These are phyloP conservation scores for Backusella macrospora DNA, from an alignment of 192 early-diverging fungal species.

Conservation along the genomic window DNA sequence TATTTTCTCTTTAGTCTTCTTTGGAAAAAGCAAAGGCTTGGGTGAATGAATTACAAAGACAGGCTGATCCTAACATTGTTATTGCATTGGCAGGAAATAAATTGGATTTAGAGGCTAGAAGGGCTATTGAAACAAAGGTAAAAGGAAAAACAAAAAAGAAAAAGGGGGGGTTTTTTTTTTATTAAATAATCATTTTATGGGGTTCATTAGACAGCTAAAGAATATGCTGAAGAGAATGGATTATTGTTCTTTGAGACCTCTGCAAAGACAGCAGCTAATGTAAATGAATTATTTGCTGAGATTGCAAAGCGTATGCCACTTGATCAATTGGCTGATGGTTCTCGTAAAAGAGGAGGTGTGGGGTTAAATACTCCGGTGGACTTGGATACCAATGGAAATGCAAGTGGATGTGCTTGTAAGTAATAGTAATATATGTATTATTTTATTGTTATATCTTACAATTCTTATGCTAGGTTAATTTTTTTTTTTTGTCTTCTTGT, in stretches of 20 bases:
- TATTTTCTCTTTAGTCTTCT: slow-evolving; percentile 46
- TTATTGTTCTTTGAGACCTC: slow-evolving; percentile 71
- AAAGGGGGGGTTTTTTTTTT: not conserved
- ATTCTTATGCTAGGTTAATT: slow-evolving; percentile 1
- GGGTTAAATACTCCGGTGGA: slow-evolving; percentile 54
- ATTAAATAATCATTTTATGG: too few species aligned
- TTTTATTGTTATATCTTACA: not conserved
- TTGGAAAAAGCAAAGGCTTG: slow-evolving; percentile 70
- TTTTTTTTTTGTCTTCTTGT: not conserved
- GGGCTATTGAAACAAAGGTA: slow-evolving; percentile 73
- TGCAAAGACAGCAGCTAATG: slow-evolving; percentile 66
- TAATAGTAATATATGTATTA: not conserved
- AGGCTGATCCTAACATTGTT: slow-evolving; percentile 70
- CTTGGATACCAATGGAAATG: slow-evolving; percentile 34
- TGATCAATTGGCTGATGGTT: slow-evolving; percentile 58
- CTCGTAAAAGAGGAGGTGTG: slow-evolving; percentile 46
- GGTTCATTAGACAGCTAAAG: slow-evolving; percentile 67
- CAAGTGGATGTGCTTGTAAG: slow-evolving; percentile 45
- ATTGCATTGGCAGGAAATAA: slow-evolving; percentile 75
- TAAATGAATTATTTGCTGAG: slow-evolving; percentile 62
- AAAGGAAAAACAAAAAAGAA: not conserved
- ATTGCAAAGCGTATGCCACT: slow-evolving; percentile 74
- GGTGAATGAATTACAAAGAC: slow-evolving; percentile 73
- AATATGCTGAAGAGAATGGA: slow-evolving; percentile 65
- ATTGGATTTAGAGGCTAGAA: slow-evolving; percentile 62